A percentile compares a stretch with the other conserved stretches of the same genome.
Conservation (phyloP, 2,329 filamentous ascomycete genomes). For the Rutstroemia sp. region DNA sequence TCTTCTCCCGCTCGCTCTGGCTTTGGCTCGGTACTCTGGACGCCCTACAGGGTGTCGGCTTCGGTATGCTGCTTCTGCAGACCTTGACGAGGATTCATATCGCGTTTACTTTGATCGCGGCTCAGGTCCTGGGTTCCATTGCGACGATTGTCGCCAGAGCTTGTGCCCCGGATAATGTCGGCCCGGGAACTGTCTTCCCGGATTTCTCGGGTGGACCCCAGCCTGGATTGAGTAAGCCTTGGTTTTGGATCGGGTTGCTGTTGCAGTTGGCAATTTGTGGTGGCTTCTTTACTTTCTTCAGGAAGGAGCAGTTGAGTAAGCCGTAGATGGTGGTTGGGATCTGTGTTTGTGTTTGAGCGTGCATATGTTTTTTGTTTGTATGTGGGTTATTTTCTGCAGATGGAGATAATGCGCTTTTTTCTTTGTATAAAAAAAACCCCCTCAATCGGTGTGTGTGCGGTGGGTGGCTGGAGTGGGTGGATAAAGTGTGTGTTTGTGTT, state of each 20-base stretch:
- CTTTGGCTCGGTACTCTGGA: constrained; percentile 62
- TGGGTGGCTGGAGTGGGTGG: too few species aligned
- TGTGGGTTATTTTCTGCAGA: too few species aligned
- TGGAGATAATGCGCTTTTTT: too few species aligned
- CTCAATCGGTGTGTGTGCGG: too few species aligned
- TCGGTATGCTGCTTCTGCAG: constrained; percentile 61
- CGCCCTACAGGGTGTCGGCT: constrained; percentile 56
- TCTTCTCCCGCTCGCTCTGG: constrained; percentile 53
- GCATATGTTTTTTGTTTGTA: too few species aligned
- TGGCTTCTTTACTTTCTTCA: constrained; percentile 49
- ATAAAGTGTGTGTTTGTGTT: too few species aligned
- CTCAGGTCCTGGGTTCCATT: constrained; percentile 54
- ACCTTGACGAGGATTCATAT: constrained; percentile 60
- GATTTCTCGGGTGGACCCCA: constrained; percentile 23
- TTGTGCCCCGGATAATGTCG: constrained; percentile 52
- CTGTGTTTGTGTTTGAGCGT: too few species aligned
- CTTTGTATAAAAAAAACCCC: too few species aligned
- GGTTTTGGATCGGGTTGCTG: constrained; percentile 43
- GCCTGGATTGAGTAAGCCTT: constrained; percentile 1
- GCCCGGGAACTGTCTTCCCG: constrained; percentile 55
- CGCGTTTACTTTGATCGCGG: constrained; percentile 50
- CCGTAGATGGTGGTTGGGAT: constrained; percentile 28
- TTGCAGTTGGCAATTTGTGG: constrained; percentile 52
- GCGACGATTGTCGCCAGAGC: constrained; percentile 56
- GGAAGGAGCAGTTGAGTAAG: constrained; percentile 51